Base-by-base conservation (phyloP, 768 basidiomycete genomes). In the Asterophora parasitica region DNA sequence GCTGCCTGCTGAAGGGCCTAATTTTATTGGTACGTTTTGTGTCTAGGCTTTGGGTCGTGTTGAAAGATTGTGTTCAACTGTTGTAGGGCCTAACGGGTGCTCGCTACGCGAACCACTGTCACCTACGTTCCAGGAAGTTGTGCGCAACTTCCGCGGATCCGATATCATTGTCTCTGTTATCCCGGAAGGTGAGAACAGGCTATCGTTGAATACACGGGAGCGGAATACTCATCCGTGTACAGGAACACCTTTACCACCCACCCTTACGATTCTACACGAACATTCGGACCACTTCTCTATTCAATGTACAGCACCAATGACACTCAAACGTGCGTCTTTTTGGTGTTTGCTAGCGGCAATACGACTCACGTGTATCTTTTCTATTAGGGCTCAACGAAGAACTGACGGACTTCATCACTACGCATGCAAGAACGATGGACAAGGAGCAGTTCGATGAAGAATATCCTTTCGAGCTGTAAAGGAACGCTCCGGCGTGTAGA, bases 121-220 rank as follows among this genome's bases (percentile, higher is more conserved):
- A 6, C 46, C 46, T n/a, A 52, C 47, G 12, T 52, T 52, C 19
- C 51, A 52, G 19, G 46, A 52, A 32, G 47, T 52, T 30, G 30
- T 31, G 30, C 30, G 30, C 30, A 31, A 52, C 16, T 52, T 52
- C 32, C 42, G 51, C 35, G 46, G 51, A 1, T 7, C 36, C 1
- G 35, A 52, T 35, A 48, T 48, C 15, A 45, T 52, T 30, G 27
- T 52, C 27, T 52, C 51, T 32, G 51, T 48, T 1, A 52, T 52
- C 12, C 46, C 42, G 13, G 43, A 48, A 44, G 47, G 41, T 51
- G 15, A 16, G 13, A 7, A 39, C 30, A 44, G n/a, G 4, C 23
- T 23, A 23, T 23, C 23, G 23, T 23, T 23, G 23, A 6, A 23
- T 23, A 23, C 23, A 23, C 23, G 23, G 23, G 23, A 23, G 3